These are phyloP conservation scores for Plasmodium fragile DNA, from an alignment of 169 alveolate species.

Conservation along the genomic window DNA sequence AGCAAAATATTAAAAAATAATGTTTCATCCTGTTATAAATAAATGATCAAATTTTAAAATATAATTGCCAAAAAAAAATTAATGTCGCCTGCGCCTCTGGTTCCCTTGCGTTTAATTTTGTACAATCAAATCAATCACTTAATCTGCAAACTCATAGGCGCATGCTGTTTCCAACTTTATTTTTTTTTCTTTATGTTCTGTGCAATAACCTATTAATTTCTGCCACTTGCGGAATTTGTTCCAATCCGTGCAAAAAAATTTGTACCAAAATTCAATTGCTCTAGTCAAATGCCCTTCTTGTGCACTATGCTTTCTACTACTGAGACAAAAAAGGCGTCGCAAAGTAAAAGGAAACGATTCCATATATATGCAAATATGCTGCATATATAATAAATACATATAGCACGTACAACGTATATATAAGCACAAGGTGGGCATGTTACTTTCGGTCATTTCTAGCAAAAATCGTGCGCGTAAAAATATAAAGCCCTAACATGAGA, in stretches of 20 bases:
- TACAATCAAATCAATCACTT: not conserved
- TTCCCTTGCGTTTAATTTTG: not conserved
- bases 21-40: conserved; percentile 1
- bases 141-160: not conserved
- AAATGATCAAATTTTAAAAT: conserved; percentile 3
- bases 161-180: not conserved
- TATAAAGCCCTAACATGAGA: not conserved
- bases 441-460: not conserved
- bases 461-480: not conserved
- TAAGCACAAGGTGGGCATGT: not conserved
- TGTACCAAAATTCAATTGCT: not conserved
- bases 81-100: conserved; percentile 7
- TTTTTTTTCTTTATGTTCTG: conserved; percentile 8
- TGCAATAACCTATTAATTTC: not conserved
- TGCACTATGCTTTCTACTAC: conserved; percentile 18
- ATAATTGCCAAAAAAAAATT: not conserved
- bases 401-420: not conserved
- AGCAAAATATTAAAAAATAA: conserved; percentile 12
- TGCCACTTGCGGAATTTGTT: conserved; percentile 14
- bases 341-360: not conserved
- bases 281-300: not conserved
- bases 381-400: not conserved
- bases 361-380: not conserved
- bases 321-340: conserved; percentile 30
- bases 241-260: not conserved